Percentiles rank a stretch among this genome's conserved stretches.
These are phyloP conservation scores for Salvia splendens DNA, from an alignment of 257 asterid genomes.

Conservation along the genomic window DNA sequence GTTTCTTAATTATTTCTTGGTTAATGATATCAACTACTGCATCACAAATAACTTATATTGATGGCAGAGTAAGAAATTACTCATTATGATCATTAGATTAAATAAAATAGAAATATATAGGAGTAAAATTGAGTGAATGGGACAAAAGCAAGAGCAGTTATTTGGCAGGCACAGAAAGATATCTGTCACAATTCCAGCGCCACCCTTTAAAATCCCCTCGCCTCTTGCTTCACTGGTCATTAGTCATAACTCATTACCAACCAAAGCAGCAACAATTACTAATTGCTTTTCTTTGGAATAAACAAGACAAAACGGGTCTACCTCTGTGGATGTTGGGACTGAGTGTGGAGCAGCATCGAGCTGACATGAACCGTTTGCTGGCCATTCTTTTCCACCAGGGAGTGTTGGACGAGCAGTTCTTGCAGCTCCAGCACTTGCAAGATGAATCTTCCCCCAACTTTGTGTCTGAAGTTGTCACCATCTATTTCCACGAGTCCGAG, in stretches of 20 bases:
- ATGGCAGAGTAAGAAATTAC: too few relatives aligned
- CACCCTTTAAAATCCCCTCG: constrained; percentile 37
- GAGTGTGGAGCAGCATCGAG: constrained; percentile 67
- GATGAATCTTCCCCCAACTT: constrained; percentile 89
- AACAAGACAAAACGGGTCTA: constrained; percentile 84
- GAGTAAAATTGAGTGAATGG: neutral
- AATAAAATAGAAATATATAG: too few relatives aligned
- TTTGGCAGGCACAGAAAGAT: constrained; percentile 17
- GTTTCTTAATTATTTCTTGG: too few relatives aligned
- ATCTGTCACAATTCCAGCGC: constrained; percentile 32
- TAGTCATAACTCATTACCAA: too few relatives aligned
- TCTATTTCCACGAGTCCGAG: constrained; percentile 84
- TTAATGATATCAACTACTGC: too few relatives aligned
- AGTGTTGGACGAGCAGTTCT: constrained; percentile 84
- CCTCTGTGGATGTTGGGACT: constrained; percentile 93
- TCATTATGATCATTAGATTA: too few relatives aligned
- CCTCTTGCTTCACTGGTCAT: too few relatives aligned
- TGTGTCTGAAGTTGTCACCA: constrained; percentile 84
- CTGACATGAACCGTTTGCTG: constrained; percentile 86
- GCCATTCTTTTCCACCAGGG: constrained; percentile 95
- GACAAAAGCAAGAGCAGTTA: constrained; percentile 19
- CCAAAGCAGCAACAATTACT: too few relatives aligned
- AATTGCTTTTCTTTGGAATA: neutral
- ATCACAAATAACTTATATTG: too few relatives aligned
- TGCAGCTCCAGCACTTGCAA: constrained; percentile 87